Base-by-base conservation (phyloP, 345 rosid genomes). In the Hirschfeldia incana region DNA sequence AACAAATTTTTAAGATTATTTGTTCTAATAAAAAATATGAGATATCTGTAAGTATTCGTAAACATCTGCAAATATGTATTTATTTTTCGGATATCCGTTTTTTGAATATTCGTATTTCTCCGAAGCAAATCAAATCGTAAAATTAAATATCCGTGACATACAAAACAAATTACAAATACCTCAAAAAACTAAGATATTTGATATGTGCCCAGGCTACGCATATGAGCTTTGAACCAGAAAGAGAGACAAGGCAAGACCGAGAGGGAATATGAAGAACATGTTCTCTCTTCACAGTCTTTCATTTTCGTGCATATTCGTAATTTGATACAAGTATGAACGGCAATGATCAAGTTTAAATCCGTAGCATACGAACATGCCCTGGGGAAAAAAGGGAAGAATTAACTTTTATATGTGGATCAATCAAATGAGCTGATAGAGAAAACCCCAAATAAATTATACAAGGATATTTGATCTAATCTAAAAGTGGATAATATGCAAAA, bases 391-490 rank as follows among this genome's bases (percentile, higher is more conserved):
- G 39, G 32, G 1, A 70, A 70, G 60, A 55, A 77, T 65, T 51
- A 71, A 76, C 66, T 64, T 36, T 53, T 51, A 8, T 34, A 15
- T 53, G 71, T 63, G 21, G 69, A 51, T 77, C 12, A 12, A 53
- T 59, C 28, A 51, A 28, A 71, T 55, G 2, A 62, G 10, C 59
- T 36, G 70, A 77, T 64, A 27, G 70, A 77, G 10, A 55, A 70
- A 53, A 36, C 53, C 76, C 10, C 44, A 53, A 70, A 64, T 49
- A 27, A 70, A 63, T 15, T 21, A 63, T 26, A 53, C 11, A 70
- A 77, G 58, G 66, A 70, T 37, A 71, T 55, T 42, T 78, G 17
- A 72, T 58, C 53, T 65, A 72, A 78, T 72, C 81, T 49, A 42
- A 10, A 39, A 65, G 32, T 73, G 53, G 81, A 78, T 78, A 72